These are phyloP conservation scores for Leccinum pellstonianum DNA, from an alignment of 768 basidiomycete genomes.

Conservation along the genomic window DNA sequence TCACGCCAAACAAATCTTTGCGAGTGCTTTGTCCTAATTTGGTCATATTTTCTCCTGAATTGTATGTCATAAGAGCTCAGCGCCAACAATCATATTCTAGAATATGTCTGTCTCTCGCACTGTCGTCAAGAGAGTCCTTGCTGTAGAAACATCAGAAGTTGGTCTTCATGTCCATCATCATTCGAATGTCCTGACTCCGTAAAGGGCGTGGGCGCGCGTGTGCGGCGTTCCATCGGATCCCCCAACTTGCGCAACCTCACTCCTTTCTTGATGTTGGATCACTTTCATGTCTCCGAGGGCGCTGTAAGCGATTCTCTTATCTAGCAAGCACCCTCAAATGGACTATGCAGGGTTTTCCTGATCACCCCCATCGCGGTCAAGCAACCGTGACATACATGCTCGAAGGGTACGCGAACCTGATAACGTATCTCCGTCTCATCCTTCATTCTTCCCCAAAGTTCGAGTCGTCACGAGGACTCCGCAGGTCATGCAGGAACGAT, in stretches of 20 bases:
- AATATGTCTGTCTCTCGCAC: slow-evolving; percentile 47
- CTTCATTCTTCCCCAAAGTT: slow-evolving; percentile 36
- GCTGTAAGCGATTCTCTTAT: slow-evolving; percentile 46
- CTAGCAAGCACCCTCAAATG: background rate
- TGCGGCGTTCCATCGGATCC: slow-evolving; percentile 85
- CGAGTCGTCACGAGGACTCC: slow-evolving; percentile 88
- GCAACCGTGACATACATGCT: slow-evolving; percentile 89
- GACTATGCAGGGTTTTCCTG: slow-evolving; percentile 72
- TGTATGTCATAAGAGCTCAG: too few species aligned
- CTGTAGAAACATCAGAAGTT: slow-evolving; percentile 73
- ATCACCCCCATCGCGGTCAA: slow-evolving; percentile 92
- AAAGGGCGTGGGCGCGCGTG: slow-evolving; percentile 78
- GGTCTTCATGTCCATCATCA: background rate
- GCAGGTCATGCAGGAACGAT: slow-evolving; percentile 81
- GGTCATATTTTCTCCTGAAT: too few species aligned
- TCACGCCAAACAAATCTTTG: too few species aligned
- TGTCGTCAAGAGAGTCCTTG: slow-evolving; percentile 76
- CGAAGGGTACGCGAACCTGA: slow-evolving; percentile 51
- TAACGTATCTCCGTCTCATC: background rate
- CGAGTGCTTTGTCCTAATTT: too few species aligned
- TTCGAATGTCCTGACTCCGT: slow-evolving; percentile 1
- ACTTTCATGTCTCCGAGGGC: slow-evolving; percentile 70
- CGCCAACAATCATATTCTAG: too few species aligned
- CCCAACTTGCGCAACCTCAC: slow-evolving; percentile 72
- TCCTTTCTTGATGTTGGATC: slow-evolving; percentile 90